Conservation (phyloP, 75 land plant species). For the Larix kaempferi region DNA sequence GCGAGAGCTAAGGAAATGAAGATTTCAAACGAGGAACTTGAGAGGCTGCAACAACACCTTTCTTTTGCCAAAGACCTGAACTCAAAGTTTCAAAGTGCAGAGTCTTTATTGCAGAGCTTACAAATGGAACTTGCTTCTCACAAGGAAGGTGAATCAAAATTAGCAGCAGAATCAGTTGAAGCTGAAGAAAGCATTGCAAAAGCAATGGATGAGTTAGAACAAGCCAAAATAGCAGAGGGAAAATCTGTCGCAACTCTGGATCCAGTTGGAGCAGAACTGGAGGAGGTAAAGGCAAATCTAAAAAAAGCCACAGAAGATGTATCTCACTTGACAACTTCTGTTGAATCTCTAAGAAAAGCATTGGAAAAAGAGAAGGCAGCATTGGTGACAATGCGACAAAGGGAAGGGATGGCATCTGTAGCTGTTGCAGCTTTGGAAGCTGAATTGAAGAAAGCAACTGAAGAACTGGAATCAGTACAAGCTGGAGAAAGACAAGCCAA, state of each 20-base stretch:
- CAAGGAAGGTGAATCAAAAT: conserved; percentile 38
- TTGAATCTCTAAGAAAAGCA: conserved; percentile 51
- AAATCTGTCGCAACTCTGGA: conserved; percentile 31
- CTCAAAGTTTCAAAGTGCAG: conserved; percentile 42
- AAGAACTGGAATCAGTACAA: conserved; percentile 36
- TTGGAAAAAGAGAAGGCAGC: conserved; percentile 50
- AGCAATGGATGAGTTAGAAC: conserved; percentile 22
- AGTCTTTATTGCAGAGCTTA: conserved; percentile 36
- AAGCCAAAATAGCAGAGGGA: conserved; percentile 30
- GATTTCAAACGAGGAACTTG: conserved; percentile 52
- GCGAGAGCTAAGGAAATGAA: conserved; percentile 49
- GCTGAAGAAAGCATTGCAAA: conserved; percentile 18
- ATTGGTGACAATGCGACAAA: conserved; percentile 40
- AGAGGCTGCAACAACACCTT: conserved; percentile 43
- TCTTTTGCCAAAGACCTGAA: conserved; percentile 40
- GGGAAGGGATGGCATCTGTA: conserved; percentile 52
- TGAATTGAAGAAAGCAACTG: conserved; percentile 42
- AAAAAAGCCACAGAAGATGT: conserved; percentile 57
- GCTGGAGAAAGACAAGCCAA: conserved; percentile 50
- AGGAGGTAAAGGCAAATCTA: conserved; percentile 47
- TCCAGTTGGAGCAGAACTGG: conserved; percentile 42
- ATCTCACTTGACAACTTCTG: conserved; percentile 35
- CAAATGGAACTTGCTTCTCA: conserved; percentile 58
- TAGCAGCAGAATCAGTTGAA: conserved; percentile 19
- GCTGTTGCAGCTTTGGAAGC: conserved; percentile 59